Percentiles rank a stretch among this genome's conserved stretches.
Evolutionary conservation across 768 basidiomycete genomes (phyloP).

Genomic region (Neoboletus subvelutipes): DNA sequence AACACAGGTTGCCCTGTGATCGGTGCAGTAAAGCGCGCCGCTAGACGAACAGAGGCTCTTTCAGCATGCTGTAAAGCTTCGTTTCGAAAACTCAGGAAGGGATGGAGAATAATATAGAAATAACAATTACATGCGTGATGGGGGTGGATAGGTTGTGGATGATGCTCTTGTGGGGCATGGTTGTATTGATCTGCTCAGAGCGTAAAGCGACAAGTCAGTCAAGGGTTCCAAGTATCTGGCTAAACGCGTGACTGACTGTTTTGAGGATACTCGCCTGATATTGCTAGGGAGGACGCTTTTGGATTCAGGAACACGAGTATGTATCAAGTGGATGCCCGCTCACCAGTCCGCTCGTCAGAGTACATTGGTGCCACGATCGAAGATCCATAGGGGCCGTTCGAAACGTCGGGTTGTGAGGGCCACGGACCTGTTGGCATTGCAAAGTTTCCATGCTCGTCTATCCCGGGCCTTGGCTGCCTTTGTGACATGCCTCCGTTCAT

Average conservation of each 20-base stretch:
- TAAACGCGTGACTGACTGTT: constrained; percentile 39
- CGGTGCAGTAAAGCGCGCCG: constrained; percentile 46
- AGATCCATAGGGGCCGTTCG: constrained; percentile 42
- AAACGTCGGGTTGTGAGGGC: constrained; percentile 34
- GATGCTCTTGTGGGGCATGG: constrained; percentile 35
- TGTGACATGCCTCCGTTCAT: constrained; percentile 33
- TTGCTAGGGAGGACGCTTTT: constrained; percentile 31
- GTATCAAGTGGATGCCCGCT: constrained; percentile 20
- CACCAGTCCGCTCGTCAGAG: constrained; percentile 60
- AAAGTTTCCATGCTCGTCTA: constrained; percentile 34
- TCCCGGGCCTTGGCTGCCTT: constrained; percentile 28
- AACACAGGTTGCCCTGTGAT: constrained; percentile 32
- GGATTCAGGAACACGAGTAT: constrained; percentile 15
- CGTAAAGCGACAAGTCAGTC: constrained; percentile 14
- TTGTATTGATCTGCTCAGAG: constrained; percentile 31
- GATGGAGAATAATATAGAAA: constrained; percentile 19
- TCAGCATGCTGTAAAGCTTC: constrained; percentile 54
- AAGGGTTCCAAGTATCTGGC: constrained; percentile 5
- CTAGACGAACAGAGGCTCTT: constrained; percentile 58
- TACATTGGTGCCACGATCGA: constrained; percentile 48
- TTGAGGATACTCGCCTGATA: constrained; percentile 43
- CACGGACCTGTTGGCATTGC: constrained; percentile 32
- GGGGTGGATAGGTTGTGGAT: constrained; percentile 28
- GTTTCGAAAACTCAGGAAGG: constrained; percentile 22
- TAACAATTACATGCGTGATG: constrained; percentile 35